Percentiles rank a stretch among this genome's conserved stretches.
These are phyloP conservation scores for Solanum sparsipilum DNA, from an alignment of 257 asterid genomes.

Conservation along the genomic window DNA sequence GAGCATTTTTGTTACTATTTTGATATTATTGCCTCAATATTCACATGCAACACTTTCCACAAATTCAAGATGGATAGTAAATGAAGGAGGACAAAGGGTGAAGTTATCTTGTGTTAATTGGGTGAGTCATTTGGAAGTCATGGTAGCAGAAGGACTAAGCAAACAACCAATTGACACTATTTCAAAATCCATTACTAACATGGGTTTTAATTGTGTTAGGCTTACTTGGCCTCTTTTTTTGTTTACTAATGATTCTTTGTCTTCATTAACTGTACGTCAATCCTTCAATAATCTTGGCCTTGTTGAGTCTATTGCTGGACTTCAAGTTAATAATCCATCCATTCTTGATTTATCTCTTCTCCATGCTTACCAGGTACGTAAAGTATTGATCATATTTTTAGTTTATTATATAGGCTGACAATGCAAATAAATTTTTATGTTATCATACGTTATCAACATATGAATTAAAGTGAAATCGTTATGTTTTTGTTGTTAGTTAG, in stretches of 20 bases:
- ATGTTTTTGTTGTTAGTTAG: background rate
- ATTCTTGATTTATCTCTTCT: constrained; percentile 12
- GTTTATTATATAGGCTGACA: background rate
- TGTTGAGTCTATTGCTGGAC: constrained; percentile 26
- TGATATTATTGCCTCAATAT: background rate
- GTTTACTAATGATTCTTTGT: constrained; percentile 35
- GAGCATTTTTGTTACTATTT: background rate
- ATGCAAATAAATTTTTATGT: background rate
- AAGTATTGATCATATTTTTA: background rate
- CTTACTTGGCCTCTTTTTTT: constrained; percentile 59
- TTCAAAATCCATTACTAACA: background rate
- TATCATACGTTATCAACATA: background rate
- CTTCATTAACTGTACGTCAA: constrained; percentile 25
- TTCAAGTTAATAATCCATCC: constrained; percentile 34
- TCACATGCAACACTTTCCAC: constrained; percentile 24
- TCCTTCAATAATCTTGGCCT: constrained; percentile 31
- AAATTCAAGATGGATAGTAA: constrained; percentile 49
- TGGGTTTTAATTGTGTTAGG: constrained; percentile 68
- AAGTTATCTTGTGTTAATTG: constrained; percentile 50
- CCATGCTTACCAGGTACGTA: background rate
- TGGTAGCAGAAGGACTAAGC: constrained; percentile 56
- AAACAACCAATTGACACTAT: constrained; percentile 33
- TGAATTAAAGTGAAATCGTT: background rate
- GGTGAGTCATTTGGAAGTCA: constrained; percentile 48
- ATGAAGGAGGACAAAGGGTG: constrained; percentile 34